Base-by-base conservation (phyloP, 208 protist genomes). In the Vickermania ingenoplastis region DNA sequence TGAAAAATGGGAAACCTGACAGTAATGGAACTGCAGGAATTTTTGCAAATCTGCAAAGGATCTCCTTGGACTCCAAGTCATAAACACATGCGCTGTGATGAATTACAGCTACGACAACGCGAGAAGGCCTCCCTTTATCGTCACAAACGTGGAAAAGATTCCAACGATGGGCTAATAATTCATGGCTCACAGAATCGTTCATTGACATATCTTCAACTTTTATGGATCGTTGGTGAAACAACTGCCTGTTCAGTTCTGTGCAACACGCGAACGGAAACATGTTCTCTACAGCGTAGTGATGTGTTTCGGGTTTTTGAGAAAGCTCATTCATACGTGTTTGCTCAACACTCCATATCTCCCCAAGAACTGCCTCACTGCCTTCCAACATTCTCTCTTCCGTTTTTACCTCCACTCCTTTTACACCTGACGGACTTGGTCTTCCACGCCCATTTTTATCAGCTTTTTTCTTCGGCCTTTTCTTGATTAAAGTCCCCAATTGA, bases 1-100 rank as follows among this genome's bases (percentile, higher is more conserved):
- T 57, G 23, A 57, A 17, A 67, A 89, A 85, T 3, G 81, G 81
- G 27, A 74, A 71, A 25, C 36, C 45, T 0, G 21, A 5, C 3
- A 71, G 31, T n/a, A 61, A 21, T 2, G 29, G n/a, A 22, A 41
- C 55, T 25, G 62, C 45, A 1, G 22, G 29, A 30, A 75, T 65
- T 13, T 49, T 53, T 27, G 11, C 13, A 3, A 53, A 2, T 1
- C 3, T 17, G n/a, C 31, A 13, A 27, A 57, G 56, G 5, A 77
- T 36, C 21, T 49, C 45, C 21, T 63, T 48, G 22, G 61, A 65
- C 17, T 17, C 31, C 5, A 62, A 0, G 52, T 75, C 65, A 55
- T 77, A 79, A 25, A 75, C 66, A 53, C 69, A 70, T 3, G 66
- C 61, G 28, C 62, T 50, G 28, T 71, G 59, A 27, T 60, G 59